phyloP scores from a whole-genome alignment of 2,329 filamentous ascomycete species.

The Nigrograna mackinnonii region DNA sequence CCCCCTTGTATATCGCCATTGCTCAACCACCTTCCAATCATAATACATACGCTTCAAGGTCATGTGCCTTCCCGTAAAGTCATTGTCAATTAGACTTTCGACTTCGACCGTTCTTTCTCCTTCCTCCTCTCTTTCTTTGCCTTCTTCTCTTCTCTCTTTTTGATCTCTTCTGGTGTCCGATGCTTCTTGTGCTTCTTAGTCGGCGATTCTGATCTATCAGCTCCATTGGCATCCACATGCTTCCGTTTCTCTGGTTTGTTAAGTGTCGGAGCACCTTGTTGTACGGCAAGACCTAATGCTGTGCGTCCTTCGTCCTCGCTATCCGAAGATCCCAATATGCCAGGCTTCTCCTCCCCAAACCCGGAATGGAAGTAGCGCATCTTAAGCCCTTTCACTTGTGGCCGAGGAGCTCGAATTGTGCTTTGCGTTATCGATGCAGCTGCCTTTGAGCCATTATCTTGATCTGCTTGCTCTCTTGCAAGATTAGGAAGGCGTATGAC shows the following conservation, averaged over 20 bases:
- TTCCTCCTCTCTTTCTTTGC: conserved; percentile 40
- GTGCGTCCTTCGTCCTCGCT: conserved; percentile 47
- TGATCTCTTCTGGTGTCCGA: conserved; percentile 34
- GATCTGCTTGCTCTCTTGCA: conserved; percentile 45
- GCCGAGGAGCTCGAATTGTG: conserved; percentile 57
- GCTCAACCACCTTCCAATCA: too few relatives aligned
- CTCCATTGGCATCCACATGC: conserved; percentile 33
- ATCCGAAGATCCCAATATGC: conserved; percentile 46
- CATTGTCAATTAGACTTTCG: too few relatives aligned
- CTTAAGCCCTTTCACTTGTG: conserved; percentile 69
- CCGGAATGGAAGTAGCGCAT: conserved; percentile 71
- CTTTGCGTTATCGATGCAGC: conserved; percentile 50
- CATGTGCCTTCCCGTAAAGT: too few relatives aligned
- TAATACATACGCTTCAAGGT: too few relatives aligned
- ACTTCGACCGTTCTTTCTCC: conserved; percentile 28
- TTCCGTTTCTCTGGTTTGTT: conserved; percentile 45
- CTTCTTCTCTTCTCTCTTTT: conserved; percentile 42
- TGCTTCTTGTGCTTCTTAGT: conserved; percentile 46
- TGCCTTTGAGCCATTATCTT: conserved; percentile 42
- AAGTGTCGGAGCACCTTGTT: conserved; percentile 22
- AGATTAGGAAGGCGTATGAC: conserved; percentile 58
- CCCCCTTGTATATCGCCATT: too few relatives aligned
- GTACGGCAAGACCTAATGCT: conserved; percentile 24
- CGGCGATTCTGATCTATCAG: conserved; percentile 26
- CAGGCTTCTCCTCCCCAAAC: conserved; percentile 49